These are phyloP conservation scores for Saccharomyces hybrid DNA, from an alignment of 1,139 yeast species.

Conservation along the genomic window DNA sequence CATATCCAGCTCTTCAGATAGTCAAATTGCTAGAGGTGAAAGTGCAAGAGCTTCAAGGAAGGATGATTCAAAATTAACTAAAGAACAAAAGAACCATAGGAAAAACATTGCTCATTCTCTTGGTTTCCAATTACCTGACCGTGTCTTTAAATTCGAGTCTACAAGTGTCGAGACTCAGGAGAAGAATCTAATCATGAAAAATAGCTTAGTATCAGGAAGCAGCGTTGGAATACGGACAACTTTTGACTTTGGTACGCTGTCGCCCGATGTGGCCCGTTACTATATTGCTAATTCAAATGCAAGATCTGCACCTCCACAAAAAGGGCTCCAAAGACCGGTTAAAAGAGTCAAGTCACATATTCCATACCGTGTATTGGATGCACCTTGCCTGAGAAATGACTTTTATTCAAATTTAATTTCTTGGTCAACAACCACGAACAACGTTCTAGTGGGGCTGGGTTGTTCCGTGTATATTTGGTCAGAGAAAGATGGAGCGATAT, in stretches of 20 bases:
- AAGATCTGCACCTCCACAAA: neutral
- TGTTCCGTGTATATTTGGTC: slow-evolving; percentile 61
- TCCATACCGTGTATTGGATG: slow-evolving; percentile 54
- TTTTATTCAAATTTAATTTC: slow-evolving; percentile 72
- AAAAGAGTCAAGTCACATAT: slow-evolving; percentile 29
- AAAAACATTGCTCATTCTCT: slow-evolving; percentile 44
- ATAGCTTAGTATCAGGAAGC: slow-evolving; percentile 9
- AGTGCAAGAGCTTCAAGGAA: slow-evolving; percentile 4
- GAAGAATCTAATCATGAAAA: neutral
- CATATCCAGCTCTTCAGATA: slow-evolving; percentile 13
- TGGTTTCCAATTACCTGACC: slow-evolving; percentile 33
- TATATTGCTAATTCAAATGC: slow-evolving; percentile 12
- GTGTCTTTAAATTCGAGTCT: slow-evolving; percentile 14
- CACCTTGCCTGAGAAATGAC: slow-evolving; percentile 71
- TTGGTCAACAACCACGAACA: slow-evolving; percentile 53
- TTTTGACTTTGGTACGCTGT: slow-evolving; percentile 12
- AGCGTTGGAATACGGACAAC: slow-evolving; percentile 9
- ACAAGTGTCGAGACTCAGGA: slow-evolving; percentile 3
- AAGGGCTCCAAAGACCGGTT: slow-evolving; percentile 11
- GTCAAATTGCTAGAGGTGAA: slow-evolving; percentile 9
- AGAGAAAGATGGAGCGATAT: slow-evolving; percentile 41
- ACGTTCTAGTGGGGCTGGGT: slow-evolving; percentile 65
- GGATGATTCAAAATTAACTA: slow-evolving; percentile 1
- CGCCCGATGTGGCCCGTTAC: slow-evolving; percentile 18
- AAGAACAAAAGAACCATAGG: slow-evolving; percentile 25